Percentiles rank a stretch among this genome's conserved stretches.
Evolutionary conservation across 805 yeast genomes (phyloP).

Genomic region (Pichia sporocuriosa): DNA sequence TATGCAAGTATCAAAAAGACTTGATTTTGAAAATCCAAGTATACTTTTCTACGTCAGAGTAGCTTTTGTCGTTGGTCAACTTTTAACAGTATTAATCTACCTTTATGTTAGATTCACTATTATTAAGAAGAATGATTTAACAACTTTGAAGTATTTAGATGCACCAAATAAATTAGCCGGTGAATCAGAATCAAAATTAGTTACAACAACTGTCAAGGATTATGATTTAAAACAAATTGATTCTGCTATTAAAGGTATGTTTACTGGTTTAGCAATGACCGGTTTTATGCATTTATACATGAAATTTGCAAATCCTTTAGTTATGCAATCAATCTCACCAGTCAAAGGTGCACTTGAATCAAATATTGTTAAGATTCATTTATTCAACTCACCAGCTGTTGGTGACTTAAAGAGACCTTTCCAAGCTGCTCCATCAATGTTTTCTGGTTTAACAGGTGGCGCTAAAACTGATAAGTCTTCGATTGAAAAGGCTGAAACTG

Average conservation of each 20-base stretch:
- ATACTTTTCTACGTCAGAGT: conserved; percentile 68
- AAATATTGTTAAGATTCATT: conserved; percentile 85
- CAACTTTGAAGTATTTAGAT: conserved; percentile 85
- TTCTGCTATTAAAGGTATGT: conserved; percentile 70
- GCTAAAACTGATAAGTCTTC: conserved; percentile 82
- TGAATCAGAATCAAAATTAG: conserved; percentile 62
- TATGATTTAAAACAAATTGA: conserved; percentile 88
- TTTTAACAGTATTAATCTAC: conserved; percentile 59
- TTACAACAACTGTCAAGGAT: conserved; percentile 88
- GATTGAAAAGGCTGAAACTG: conserved; percentile 73
- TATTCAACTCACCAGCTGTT: conserved; percentile 71
- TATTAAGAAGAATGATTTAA: conserved; percentile 74
- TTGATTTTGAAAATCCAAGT: conserved; percentile 82
- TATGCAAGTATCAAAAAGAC: conserved; percentile 89
- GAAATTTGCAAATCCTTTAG: conserved; percentile 95
- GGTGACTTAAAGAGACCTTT: conserved; percentile 97
- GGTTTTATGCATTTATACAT: conserved; percentile 96
- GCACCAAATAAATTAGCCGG: conserved; percentile 79
- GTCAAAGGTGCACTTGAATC: conserved; percentile 85
- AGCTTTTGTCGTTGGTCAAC: conserved; percentile 61
- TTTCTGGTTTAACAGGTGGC: conserved; percentile 42
- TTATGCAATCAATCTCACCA: conserved; percentile 90
- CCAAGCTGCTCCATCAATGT: conserved; percentile 69
- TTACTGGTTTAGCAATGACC: conserved; percentile 93
- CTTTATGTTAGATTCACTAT: conserved; percentile 55